Evolutionary conservation across 2,329 filamentous ascomycete species (phyloP).

Genomic region (Cadophora sp.): DNA sequence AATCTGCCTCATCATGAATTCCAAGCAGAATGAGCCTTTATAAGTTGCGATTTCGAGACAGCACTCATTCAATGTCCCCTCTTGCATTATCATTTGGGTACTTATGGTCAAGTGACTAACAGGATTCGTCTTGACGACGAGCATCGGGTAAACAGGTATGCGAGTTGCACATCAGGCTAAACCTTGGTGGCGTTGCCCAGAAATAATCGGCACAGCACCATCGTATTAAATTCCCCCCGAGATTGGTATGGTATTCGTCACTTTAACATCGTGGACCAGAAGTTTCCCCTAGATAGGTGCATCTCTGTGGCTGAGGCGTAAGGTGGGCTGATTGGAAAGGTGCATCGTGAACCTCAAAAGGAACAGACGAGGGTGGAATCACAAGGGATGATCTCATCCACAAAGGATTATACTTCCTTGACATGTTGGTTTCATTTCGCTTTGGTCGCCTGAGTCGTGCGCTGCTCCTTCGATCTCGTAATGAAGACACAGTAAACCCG

Average conservation of each 20-base stretch:
- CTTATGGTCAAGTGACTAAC: not conserved
- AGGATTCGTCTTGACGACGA: not conserved
- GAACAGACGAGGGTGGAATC: not conserved
- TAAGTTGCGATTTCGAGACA: not conserved
- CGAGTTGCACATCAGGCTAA: not conserved
- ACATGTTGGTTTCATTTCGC: not conserved
- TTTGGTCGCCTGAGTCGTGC: not conserved
- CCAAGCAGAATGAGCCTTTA: not conserved
- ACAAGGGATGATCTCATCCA: not conserved
- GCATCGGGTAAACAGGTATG: not conserved
- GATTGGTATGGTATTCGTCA: not conserved
- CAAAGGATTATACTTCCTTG: not conserved
- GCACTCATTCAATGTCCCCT: not conserved
- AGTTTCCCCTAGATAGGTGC: not conserved
- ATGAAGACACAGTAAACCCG: too few species aligned
- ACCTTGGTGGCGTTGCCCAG: not conserved
- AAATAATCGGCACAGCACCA: not conserved
- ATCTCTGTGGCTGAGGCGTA: not conserved
- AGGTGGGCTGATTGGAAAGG: not conserved
- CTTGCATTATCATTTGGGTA: not conserved
- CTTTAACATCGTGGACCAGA: not conserved
- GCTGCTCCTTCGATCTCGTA: not conserved
- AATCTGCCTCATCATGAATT: not conserved
- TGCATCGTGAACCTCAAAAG: not conserved
- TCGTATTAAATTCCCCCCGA: not conserved